Base-by-base conservation (phyloP, 768 basidiomycete species). In the Sistotremastrum suecicum region DNA sequence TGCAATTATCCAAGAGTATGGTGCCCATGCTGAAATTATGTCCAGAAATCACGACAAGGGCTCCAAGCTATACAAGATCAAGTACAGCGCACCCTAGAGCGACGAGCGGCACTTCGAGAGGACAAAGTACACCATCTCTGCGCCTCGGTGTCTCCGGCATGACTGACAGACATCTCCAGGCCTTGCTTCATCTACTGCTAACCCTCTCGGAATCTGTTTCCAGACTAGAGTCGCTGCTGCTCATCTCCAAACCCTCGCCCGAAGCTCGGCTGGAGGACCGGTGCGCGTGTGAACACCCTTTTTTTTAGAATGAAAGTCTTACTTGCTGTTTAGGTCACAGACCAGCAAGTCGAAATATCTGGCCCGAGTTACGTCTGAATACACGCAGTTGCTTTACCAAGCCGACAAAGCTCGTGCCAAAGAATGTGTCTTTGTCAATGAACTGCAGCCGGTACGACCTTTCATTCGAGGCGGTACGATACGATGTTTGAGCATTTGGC, bases 181-280 rank as follows among this genome's bases (percentile, higher is more conserved):
- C 84, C 0, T 65, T 92, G 41, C 71, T 98, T 12, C 83, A 92
- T 52, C 70, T 92, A 8, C 71, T 98, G 3, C 73, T 97, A 50
- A 89, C 89, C 62, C 80, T 98, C 40, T 91, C 92, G 30, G 95
- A 98, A 54, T 88, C 87, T 10, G 74, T 94, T 11, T 74, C 78
- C 8, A 79, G 95, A 43, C 74, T 97, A 4, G 95, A 99, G 60
- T 80, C 78, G 4, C 70, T 99, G 28, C 70, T 98, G 11, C 65
- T 80, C 10, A 87, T 89, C 47, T 49, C 79, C 35, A 66, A 74
- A 10, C 71, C 60, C 32, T 58, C 60, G 41, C 57, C 65, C 33
- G 65, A 20, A 20, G 20, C 20, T 20, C 20, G 20, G 20, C 20
- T 20, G 20, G 20, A 20, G 20, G 20, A 20, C 20, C 20, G 20